Conservation (phyloP, 305 asterid species). For the Fraxinus xanthoxyloides region DNA sequence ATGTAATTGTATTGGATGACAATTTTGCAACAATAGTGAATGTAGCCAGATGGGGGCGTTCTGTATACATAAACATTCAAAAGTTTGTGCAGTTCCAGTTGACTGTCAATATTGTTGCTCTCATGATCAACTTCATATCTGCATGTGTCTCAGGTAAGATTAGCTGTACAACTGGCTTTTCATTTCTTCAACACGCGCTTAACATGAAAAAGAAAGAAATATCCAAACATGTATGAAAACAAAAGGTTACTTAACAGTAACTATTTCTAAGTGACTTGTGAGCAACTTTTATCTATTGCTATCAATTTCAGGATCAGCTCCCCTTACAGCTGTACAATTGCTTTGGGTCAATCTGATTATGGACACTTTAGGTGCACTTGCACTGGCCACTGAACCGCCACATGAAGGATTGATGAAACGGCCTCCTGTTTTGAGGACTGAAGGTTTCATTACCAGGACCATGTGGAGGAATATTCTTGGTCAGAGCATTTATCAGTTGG, state of each 20-base stretch:
- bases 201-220: background rate
- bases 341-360: slow-evolving; percentile 60
- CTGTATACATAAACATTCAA: slow-evolving; percentile 95
- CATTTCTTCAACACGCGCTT: background rate
- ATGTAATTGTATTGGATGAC: slow-evolving; percentile 91
- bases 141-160: slow-evolving; percentile 75
- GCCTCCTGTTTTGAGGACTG: slow-evolving; percentile 43
- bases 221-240: background rate
- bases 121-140: slow-evolving; percentile 81
- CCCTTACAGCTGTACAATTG: slow-evolving; percentile 58
- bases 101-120: slow-evolving; percentile 93
- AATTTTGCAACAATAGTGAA: slow-evolving; percentile 90
- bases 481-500: slow-evolving; percentile 41
- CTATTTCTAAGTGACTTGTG: background rate
- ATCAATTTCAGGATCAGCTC: slow-evolving; percentile 45
- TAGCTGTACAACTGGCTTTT: background rate
- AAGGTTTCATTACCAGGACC: slow-evolving; percentile 42
- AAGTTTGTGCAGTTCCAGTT: slow-evolving; percentile 96
- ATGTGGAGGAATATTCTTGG: slow-evolving; percentile 61
- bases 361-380: slow-evolving; percentile 60
- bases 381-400: slow-evolving; percentile 66
- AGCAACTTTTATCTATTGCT: background rate
- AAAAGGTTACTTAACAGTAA: background rate
- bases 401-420: slow-evolving; percentile 53
- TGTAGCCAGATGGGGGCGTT: slow-evolving; percentile 95